phyloP scores from a whole-genome alignment of 192 early-diverging fungal species.

The Coemansia sp. region DNA sequence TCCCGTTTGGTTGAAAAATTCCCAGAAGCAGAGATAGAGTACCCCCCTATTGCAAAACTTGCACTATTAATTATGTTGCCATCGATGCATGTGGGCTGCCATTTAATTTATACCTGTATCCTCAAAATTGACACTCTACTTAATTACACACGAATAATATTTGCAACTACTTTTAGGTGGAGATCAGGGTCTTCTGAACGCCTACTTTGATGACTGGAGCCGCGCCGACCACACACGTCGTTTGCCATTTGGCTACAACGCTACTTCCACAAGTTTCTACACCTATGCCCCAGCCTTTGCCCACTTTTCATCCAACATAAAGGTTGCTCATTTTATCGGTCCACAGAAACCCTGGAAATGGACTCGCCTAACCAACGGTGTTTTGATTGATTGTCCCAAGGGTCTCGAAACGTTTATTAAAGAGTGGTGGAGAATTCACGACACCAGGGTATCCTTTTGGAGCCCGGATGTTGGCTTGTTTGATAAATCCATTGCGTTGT shows the following conservation, averaged over 20 bases:
- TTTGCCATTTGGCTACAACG: slow-evolving; percentile 85
- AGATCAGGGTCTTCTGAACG: slow-evolving; percentile 91
- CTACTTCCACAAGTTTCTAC: slow-evolving; percentile 28
- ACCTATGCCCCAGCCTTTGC: slow-evolving; percentile 76
- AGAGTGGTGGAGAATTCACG: slow-evolving; percentile 70
- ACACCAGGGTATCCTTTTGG: slow-evolving; percentile 47
- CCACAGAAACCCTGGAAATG: slow-evolving; percentile 77
- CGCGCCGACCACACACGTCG: slow-evolving; percentile 55
- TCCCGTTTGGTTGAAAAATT: too few relatives aligned
- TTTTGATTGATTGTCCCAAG: slow-evolving; percentile 16
- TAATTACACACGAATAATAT: too few relatives aligned
- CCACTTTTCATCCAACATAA: slow-evolving; percentile 61
- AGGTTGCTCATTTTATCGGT: slow-evolving; percentile 88
- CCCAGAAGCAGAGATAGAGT: too few relatives aligned
- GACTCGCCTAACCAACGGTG: slow-evolving; percentile 16
- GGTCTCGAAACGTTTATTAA: slow-evolving; percentile 52
- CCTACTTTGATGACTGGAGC: slow-evolving; percentile 79
- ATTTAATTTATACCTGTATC: too few relatives aligned
- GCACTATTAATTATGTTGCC: too few relatives aligned
- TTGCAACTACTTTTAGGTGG: slow-evolving; percentile 66
- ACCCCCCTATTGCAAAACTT: too few relatives aligned
- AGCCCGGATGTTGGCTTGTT: slow-evolving; percentile 14
- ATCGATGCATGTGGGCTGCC: too few relatives aligned
- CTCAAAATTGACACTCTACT: too few relatives aligned
- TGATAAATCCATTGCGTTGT: slow-evolving; percentile 11